These are phyloP conservation scores for Phylloporus sp. DNA, from an alignment of 768 basidiomycete genomes.

Conservation along the genomic window DNA sequence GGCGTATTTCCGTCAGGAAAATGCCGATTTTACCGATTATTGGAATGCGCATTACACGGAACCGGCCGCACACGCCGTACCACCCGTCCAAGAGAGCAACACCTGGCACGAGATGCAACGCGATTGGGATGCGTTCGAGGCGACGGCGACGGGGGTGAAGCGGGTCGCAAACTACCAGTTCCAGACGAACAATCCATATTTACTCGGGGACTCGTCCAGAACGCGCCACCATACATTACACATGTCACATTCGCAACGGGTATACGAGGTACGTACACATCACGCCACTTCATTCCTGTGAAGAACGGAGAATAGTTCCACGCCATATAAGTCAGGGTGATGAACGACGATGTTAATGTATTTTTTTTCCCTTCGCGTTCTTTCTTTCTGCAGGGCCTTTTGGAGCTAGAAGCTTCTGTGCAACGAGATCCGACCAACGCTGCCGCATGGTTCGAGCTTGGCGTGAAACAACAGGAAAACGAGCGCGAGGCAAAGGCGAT, in stretches of 20 bases:
- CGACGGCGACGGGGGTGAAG: slow-evolving; percentile 59
- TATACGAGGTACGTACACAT: slow-evolving; percentile 38
- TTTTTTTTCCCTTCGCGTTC: too few species aligned
- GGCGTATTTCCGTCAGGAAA: slow-evolving; percentile 67
- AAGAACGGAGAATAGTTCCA: slow-evolving; percentile 10
- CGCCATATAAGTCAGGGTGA: not conserved
- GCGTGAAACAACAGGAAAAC: slow-evolving; percentile 96
- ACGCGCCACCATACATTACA: slow-evolving; percentile 44
- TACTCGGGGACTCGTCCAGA: slow-evolving; percentile 51
- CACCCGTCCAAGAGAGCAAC: slow-evolving; percentile 26
- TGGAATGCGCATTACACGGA: slow-evolving; percentile 45
- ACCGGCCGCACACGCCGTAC: slow-evolving; percentile 3
- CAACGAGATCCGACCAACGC: slow-evolving; percentile 70
- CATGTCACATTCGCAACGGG: slow-evolving; percentile 23
- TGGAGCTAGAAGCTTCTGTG: slow-evolving; percentile 86
- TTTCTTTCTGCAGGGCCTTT: slow-evolving; percentile 57
- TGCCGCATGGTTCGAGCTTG: slow-evolving; percentile 83
- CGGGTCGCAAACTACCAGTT: slow-evolving; percentile 61
- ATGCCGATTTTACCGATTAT: slow-evolving; percentile 57
- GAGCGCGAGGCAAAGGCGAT: slow-evolving; percentile 91
- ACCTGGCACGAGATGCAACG: slow-evolving; percentile 64
- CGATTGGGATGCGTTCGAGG: slow-evolving; percentile 82
- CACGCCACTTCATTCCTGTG: slow-evolving; percentile 9
- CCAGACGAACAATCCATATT: slow-evolving; percentile 73
- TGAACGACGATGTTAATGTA: slow-evolving; percentile 13